Evolutionary conservation across 2,329 filamentous ascomycete genomes (phyloP).

Genomic region (Fusarium chuoi): DNA sequence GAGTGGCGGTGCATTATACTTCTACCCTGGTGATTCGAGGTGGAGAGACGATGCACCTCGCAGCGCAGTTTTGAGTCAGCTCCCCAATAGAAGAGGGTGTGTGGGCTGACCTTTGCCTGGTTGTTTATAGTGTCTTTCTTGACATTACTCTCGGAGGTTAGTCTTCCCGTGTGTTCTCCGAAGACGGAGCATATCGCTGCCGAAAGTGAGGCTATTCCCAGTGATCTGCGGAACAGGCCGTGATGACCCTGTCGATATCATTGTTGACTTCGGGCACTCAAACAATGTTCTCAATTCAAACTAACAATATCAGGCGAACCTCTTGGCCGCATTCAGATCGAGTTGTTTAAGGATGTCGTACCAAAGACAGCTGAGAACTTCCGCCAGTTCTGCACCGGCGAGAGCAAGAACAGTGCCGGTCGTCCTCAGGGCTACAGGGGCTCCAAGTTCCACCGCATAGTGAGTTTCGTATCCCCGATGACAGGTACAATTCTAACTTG

Average conservation of each 20-base stretch:
- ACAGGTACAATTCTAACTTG: conserved; percentile 1
- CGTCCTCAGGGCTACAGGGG: conserved; percentile 93
- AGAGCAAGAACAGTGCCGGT: conserved; percentile 81
- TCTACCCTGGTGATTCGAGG: conserved; percentile 22
- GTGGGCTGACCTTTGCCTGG: conserved; percentile 38
- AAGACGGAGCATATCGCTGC: conserved; percentile 6
- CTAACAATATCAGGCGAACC: conserved; percentile 72
- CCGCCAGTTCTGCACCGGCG: conserved; percentile 94
- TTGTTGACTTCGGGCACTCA: background rate
- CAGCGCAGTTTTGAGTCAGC: conserved; percentile 30
- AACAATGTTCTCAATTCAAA: background rate
- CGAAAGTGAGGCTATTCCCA: conserved; percentile 36
- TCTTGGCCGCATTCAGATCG: conserved; percentile 87
- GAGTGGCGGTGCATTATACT: conserved; percentile 27
- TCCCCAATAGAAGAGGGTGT: conserved; percentile 19
- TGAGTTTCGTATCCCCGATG: conserved; percentile 57
- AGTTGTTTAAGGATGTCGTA: conserved; percentile 86
- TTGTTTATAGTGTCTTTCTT: conserved; percentile 70
- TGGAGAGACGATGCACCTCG: conserved; percentile 28
- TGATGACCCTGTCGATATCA: background rate
- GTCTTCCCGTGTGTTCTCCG: conserved; percentile 26
- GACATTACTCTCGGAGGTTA: conserved; percentile 81
- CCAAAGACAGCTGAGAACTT: conserved; percentile 97
- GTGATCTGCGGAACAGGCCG: background rate
- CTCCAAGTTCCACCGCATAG: conserved; percentile 92